A percentile compares a stretch with the other conserved stretches of the same genome.
Conservation (phyloP, 2,329 filamentous ascomycete genomes). For the Cordyceps cicadae region DNA sequence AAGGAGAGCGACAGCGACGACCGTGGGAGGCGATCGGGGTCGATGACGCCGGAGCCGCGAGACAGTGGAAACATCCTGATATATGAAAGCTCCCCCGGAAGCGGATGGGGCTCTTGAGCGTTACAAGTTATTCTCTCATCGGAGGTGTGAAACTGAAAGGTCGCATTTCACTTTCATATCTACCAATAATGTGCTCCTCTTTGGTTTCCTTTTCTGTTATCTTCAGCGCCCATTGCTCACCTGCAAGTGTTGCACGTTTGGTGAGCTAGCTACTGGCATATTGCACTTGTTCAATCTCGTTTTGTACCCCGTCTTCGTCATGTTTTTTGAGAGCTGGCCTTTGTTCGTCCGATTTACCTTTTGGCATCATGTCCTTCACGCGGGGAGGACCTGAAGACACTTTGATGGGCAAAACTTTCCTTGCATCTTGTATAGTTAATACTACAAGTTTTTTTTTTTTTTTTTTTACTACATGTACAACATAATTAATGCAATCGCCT, state of each 20-base stretch:
- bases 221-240: neutral
- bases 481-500: neutral
- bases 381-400: neutral
- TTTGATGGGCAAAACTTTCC: neutral
- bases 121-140: neutral
- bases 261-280: slow-evolving; percentile 1
- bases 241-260: slow-evolving; percentile 5
- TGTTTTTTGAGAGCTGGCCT: neutral
- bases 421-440: slow-evolving; percentile 10
- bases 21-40: slow-evolving; percentile 5
- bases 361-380: neutral
- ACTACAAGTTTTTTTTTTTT: no score
- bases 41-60: slow-evolving; percentile 1
- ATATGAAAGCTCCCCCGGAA: slow-evolving; percentile 14
- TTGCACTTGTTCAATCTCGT: neutral
- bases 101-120: slow-evolving; percentile 15
- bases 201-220: neutral
- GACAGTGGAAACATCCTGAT: neutral
- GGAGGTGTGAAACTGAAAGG: neutral
- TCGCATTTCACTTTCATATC: neutral
- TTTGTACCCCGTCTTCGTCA: neutral
- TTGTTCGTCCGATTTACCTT: neutral
- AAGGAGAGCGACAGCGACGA: slow-evolving; percentile 15
- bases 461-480: slow-evolving; percentile 4
- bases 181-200: neutral